These are phyloP conservation scores for Sanguinoderma infundibulare DNA, from an alignment of 1,284 basidiomycete genomes.

Conservation along the genomic window DNA sequence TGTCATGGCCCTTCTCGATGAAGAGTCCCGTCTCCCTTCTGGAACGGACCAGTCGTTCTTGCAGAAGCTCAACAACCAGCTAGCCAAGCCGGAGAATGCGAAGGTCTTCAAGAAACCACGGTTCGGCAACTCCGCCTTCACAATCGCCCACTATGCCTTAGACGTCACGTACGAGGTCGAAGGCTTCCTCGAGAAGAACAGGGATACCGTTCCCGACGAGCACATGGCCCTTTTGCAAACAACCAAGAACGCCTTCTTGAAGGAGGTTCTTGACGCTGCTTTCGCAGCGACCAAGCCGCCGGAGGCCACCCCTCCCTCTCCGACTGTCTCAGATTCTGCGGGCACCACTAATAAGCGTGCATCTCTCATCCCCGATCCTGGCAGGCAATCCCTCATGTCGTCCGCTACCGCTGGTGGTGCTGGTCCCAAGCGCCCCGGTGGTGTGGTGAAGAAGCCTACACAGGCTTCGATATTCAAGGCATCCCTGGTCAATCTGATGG, in stretches of 20 bases:
- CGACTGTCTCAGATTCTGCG: constrained; percentile 74
- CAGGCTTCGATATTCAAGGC: constrained; percentile 99
- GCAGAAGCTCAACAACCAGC: constrained; percentile 91
- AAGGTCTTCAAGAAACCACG: constrained; percentile 97
- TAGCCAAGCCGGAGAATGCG: constrained; percentile 86
- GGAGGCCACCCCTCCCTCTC: constrained; percentile 72
- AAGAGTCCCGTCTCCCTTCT: constrained; percentile 96
- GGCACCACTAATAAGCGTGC: constrained; percentile 76
- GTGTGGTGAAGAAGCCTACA: constrained; percentile 87
- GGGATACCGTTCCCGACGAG: constrained; percentile 98
- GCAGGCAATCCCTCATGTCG: constrained; percentile 73
- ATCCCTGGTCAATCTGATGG: constrained; percentile 94
- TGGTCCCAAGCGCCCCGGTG: constrained; percentile 66
- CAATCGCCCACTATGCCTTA: constrained; percentile 97
- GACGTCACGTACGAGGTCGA: constrained; percentile 99
- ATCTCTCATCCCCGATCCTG: constrained; percentile 84
- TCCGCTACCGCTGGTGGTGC: constrained; percentile 44
- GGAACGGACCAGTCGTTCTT: constrained; percentile 94
- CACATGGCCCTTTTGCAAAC: constrained; percentile 87
- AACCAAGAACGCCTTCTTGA: constrained; percentile 92
- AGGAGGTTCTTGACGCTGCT: constrained; percentile 92
- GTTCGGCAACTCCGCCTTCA: constrained; percentile 97
- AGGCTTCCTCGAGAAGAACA: constrained; percentile 98
- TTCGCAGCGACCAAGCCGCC: constrained; percentile 72
- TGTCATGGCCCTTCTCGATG: constrained; percentile 93